Evolutionary conservation across 169 alveolate genomes (phyloP).

Genomic region (Eimeria falciformis): DNA sequence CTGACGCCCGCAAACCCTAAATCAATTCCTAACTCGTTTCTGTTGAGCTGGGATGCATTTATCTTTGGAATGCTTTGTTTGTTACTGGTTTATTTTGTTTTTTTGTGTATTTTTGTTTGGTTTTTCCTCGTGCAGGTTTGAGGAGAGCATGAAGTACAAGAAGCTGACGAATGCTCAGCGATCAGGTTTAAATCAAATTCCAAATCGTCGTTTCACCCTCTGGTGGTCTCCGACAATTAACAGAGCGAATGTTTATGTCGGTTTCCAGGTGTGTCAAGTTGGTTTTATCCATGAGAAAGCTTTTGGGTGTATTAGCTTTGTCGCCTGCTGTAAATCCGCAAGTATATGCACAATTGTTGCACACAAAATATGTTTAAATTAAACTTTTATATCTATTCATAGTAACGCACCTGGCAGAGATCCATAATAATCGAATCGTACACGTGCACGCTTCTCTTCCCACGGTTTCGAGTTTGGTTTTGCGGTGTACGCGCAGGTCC

Average conservation of each 20-base stretch:
- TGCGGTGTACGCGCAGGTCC: conserved; percentile 88
- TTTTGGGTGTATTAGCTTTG: no score
- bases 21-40: neutral
- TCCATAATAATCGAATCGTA: no score
- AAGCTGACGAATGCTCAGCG: conserved; percentile 99
- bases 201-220: conserved; percentile 99
- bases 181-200: conserved; percentile 99
- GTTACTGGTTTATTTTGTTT: neutral
- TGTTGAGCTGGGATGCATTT: neutral
- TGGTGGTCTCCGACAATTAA: conserved; percentile 99
- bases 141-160: conserved; percentile 99
- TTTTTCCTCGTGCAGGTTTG: conserved; percentile 90
- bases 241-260: conserved; percentile 99
- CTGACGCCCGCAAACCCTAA: neutral
- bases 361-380: no score
- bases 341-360: no score
- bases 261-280: conserved; percentile 93
- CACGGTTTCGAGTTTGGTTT: conserved; percentile 36
- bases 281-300: no score
- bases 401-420: no score
- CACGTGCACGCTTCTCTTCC: no score
- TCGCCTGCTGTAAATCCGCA: no score
- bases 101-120: neutral
- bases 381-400: no score
- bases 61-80: neutral